These are phyloP conservation scores for Volvox africanus DNA, from an alignment of 139 green algal species.

Conservation along the genomic window DNA sequence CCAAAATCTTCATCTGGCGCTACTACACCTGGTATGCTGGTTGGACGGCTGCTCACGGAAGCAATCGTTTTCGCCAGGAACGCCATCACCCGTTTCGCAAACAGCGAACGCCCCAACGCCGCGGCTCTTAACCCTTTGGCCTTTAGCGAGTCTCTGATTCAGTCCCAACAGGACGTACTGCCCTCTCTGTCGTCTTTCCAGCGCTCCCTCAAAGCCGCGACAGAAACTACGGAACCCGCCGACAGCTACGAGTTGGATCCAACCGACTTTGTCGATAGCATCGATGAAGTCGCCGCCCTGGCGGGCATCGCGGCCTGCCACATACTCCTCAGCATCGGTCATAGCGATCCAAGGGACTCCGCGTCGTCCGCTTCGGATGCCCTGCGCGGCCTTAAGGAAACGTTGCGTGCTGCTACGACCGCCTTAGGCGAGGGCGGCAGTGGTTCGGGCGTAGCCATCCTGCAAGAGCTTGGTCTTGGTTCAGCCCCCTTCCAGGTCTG, in stretches of 20 bases:
- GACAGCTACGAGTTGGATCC: background rate
- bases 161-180: background rate
- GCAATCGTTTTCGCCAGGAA: background rate
- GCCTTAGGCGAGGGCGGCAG: too few relatives aligned
- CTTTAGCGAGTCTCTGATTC: background rate
- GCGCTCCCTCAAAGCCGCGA: background rate
- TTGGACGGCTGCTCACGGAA: background rate
- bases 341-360: background rate
- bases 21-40: background rate
- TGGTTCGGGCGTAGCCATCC: background rate
- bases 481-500: background rate
- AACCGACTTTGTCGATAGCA: too few relatives aligned
- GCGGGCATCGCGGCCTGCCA: conserved; percentile 17
- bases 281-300: background rate
- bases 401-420: background rate
- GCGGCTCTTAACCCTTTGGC: background rate
- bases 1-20: background rate
- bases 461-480: background rate
- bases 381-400: background rate
- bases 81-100: background rate
- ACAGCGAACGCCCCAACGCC: background rate
- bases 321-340: background rate
- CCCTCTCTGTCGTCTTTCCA: conserved; percentile 22
- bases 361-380: background rate
- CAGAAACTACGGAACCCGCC: background rate